These are phyloP conservation scores for Russula virescens DNA, from an alignment of 768 basidiomycete species.

Conservation along the genomic window DNA sequence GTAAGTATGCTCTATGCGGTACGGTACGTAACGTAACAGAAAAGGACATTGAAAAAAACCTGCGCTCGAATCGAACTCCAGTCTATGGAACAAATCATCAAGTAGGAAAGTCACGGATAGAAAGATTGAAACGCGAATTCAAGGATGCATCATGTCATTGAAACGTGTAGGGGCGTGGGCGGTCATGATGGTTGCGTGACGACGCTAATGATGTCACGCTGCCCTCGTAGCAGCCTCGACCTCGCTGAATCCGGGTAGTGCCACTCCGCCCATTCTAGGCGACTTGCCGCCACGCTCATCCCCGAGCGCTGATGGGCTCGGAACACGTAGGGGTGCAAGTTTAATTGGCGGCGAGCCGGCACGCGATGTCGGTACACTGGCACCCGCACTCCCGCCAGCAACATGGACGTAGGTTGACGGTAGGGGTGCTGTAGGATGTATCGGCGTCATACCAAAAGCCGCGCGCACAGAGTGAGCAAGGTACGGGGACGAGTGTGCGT, in stretches of 20 bases:
- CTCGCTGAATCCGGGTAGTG: slow-evolving; percentile 31
- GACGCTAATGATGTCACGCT: slow-evolving; percentile 8
- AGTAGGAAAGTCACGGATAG: not conserved
- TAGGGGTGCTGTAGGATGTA: slow-evolving; percentile 41
- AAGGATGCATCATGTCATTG: slow-evolving; percentile 1
- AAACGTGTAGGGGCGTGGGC: not conserved
- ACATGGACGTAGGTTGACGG: slow-evolving; percentile 24
- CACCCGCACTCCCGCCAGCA: slow-evolving; percentile 14
- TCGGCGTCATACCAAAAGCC: slow-evolving; percentile 92
- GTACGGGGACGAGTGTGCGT: slow-evolving; percentile 29
- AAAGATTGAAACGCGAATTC: not conserved
- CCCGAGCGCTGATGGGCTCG: slow-evolving; percentile 28
- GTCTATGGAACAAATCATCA: not conserved
- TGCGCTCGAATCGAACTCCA: slow-evolving; percentile 2
- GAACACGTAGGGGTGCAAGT: slow-evolving; percentile 59
- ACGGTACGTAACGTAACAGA: not conserved
- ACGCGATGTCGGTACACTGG: slow-evolving; percentile 48
- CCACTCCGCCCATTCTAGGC: slow-evolving; percentile 25
- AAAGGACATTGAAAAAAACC: not conserved
- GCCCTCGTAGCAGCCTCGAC: slow-evolving; percentile 28
- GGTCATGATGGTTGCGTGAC: not conserved
- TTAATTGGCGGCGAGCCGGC: slow-evolving; percentile 67
- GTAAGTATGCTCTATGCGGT: slow-evolving; percentile 9
- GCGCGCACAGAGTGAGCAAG: slow-evolving; percentile 79
- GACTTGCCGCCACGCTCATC: slow-evolving; percentile 16